Evolutionary conservation across 352 stramenopile genomes (phyloP), one percentile per base, ranked within the genome.

Genomic region (Globisporangium radiosum): DNA sequence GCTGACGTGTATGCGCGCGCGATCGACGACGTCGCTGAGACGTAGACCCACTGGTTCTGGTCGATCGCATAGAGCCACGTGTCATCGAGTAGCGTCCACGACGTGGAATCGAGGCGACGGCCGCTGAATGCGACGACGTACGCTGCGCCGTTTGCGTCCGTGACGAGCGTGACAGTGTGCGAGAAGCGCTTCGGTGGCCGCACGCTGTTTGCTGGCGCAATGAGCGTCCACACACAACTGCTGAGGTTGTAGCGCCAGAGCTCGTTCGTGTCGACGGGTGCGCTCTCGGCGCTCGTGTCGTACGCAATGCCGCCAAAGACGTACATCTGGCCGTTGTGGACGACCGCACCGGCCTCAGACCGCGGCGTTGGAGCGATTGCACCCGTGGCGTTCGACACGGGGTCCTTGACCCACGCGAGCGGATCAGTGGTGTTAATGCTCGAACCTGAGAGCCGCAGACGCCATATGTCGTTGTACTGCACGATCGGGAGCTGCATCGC

Each of bases 241-340:
- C 45, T 60, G 5, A 90, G 61, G 53, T 88, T 64, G 52, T 88
- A 90, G 54, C 60, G 66, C 81, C 81, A 90, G 17, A 90, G 62
- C 52, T 90, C 78, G 45, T 77, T 78, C 56, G 72, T 81, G 64
- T 90, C 66, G 5, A 57, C 39, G 5, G 80, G 76, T 1, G 71
- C 17, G 3, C 69, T 57, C 38, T 68, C 59, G n/a, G 58, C 65
- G 36, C 60, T 57, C 17, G 75, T 69, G 37, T 88, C 78, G 57
- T 90, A 90, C 4, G 73, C 64, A 47, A 90, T 90, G 7, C 81
- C 81, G 8, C 81, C 81, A 53, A 85, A 90, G n/a, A 90, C 65
- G 61, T 77, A 74, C 36, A 90, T 65, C 51, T 71, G 63, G 43
- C 81, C 65, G 14, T 79, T 63, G 49, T 84, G 62, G 36, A 83